A percentile compares a stretch with the other conserved stretches of the same genome.
Evolutionary conservation across 208 protist species (phyloP).

Genomic region (Leptomonas seymouri): DNA sequence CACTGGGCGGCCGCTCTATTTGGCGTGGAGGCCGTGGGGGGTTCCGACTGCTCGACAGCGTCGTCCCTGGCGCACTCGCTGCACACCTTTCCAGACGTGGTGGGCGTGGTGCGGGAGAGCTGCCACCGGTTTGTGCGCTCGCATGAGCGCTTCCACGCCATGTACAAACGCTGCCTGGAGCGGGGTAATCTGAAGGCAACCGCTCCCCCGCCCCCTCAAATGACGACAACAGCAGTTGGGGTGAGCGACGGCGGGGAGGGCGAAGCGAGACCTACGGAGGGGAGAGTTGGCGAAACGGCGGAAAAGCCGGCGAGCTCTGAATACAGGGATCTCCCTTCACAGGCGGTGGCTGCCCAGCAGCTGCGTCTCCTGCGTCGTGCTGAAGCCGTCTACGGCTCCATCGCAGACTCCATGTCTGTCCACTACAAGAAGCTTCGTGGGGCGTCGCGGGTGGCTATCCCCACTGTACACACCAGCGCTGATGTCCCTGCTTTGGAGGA

Average conservation of each 20-base stretch:
- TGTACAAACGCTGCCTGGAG: slow-evolving; percentile 15
- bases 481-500: slow-evolving; percentile 64
- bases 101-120: slow-evolving; percentile 53
- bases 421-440: slow-evolving; percentile 63
- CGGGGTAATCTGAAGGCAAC: neutral
- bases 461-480: slow-evolving; percentile 37
- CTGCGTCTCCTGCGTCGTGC: slow-evolving; percentile 19
- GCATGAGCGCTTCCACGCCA: slow-evolving; percentile 27
- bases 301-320: neutral
- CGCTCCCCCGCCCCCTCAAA: neutral
- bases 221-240: neutral
- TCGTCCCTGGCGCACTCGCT: neutral
- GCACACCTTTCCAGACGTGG: slow-evolving; percentile 43
- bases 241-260: neutral
- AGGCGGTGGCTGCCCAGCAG: slow-evolving; percentile 14
- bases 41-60: too few relatives aligned
- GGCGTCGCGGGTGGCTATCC: slow-evolving; percentile 24
- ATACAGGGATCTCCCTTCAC: neutral
- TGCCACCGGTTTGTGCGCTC: slow-evolving; percentile 48
- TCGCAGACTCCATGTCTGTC: slow-evolving; percentile 70
- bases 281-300: neutral
- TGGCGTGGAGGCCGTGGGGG: neutral
- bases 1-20: slow-evolving; percentile 29
- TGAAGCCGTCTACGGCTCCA: slow-evolving; percentile 40
- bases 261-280: neutral